These are phyloP conservation scores for Geranium rotundifolium DNA, from an alignment of 345 rosid genomes.

Conservation along the genomic window DNA sequence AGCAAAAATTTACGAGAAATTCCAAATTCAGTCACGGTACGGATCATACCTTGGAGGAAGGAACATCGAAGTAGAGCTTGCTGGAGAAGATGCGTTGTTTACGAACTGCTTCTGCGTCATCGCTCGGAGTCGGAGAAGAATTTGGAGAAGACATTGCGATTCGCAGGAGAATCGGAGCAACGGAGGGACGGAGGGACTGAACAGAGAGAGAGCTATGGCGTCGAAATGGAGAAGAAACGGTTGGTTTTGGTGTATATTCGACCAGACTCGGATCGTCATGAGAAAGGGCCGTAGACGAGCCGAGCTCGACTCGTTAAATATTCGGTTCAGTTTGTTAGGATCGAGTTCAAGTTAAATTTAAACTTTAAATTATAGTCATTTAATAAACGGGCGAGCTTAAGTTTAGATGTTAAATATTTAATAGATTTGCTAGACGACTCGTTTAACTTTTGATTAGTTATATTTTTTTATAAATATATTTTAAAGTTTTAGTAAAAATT, in stretches of 20 bases:
- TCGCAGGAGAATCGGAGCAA: background rate
- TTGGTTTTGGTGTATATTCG: background rate
- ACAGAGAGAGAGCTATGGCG: background rate
- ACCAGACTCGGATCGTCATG: background rate
- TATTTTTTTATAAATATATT: no score
- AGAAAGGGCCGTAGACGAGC: no score
- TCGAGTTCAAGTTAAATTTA: no score
- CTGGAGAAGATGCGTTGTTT: conserved; percentile 52
- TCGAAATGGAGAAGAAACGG: no score
- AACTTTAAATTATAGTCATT: no score
- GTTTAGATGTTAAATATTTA: no score
- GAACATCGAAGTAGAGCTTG: conserved; percentile 62
- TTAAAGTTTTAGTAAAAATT: no score
- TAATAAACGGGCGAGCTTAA: no score
- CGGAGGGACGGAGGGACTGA: background rate
- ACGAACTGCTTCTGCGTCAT: conserved; percentile 39
- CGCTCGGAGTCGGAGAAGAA: conserved; percentile 15
- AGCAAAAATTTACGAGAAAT: background rate
- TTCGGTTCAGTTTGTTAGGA: no score
- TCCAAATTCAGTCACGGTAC: background rate
- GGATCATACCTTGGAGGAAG: conserved; percentile 37
- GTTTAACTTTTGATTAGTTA: no score
- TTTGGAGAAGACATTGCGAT: conserved; percentile 8
- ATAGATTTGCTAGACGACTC: no score
- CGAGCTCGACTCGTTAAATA: no score